Percentiles rank a stretch among this genome's conserved stretches.
phyloP scores from a whole-genome alignment of 1,284 basidiomycete genomes.

The Trichosporon sp. region DNA sequence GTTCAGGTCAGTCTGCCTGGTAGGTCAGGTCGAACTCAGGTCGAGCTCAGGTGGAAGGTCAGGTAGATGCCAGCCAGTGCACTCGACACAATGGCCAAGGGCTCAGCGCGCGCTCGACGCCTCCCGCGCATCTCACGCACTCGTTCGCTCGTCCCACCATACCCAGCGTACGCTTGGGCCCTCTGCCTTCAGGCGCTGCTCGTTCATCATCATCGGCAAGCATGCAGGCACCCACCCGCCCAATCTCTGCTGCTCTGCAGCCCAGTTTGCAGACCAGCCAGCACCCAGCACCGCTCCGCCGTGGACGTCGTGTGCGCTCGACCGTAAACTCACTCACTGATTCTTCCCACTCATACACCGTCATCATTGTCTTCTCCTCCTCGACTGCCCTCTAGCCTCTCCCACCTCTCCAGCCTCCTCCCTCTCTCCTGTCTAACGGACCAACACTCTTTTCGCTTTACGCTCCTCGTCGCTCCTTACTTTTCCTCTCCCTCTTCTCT shows the following conservation, averaged over 20 bases:
- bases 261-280: too few relatives aligned
- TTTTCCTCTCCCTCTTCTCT: not conserved
- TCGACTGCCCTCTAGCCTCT: not conserved
- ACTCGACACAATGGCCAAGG: not conserved
- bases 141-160: not conserved
- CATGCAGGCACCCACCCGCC: too few relatives aligned
- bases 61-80: too few relatives aligned
- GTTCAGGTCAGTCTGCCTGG: too few relatives aligned
- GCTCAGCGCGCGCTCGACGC: not conserved
- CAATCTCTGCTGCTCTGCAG: too few relatives aligned
- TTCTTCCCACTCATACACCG: not conserved
- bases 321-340: not conserved
- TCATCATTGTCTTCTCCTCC: not conserved
- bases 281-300: too few relatives aligned
- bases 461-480: not conserved
- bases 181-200: not conserved
- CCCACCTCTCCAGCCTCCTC: not conserved
- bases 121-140: not conserved
- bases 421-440: not conserved
- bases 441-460: not conserved
- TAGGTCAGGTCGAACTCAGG: not conserved
- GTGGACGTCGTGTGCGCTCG: too few relatives aligned
- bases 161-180: not conserved
- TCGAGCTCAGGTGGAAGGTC: not conserved
- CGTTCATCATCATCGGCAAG: not conserved